These are phyloP conservation scores for Lavandula angustifolia DNA, from an alignment of 257 asterid genomes.

Conservation along the genomic window DNA sequence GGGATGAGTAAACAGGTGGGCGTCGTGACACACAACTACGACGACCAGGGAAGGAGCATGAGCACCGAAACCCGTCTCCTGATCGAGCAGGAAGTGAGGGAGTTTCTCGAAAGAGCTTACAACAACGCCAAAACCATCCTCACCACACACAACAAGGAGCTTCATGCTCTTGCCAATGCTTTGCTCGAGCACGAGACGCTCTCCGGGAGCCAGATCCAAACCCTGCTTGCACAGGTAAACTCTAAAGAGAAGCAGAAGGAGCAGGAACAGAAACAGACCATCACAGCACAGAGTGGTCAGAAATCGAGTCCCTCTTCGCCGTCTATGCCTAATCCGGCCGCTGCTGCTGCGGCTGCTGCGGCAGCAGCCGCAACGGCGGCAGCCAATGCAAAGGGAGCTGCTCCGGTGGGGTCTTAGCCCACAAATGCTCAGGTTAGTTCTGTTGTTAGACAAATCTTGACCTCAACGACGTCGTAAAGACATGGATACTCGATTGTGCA, in stretches of 20 bases:
- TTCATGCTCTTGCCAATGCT: slow-evolving; percentile 68
- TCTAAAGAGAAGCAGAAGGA: slow-evolving; percentile 37
- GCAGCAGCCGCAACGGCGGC: slow-evolving; percentile 68
- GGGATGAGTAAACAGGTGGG: slow-evolving; percentile 80
- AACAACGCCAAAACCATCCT: slow-evolving; percentile 63
- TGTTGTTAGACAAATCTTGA: neutral
- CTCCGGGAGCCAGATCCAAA: slow-evolving; percentile 60
- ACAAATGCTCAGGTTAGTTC: no score
- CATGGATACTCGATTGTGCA: slow-evolving; percentile 36
- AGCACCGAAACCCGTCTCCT: slow-evolving; percentile 71
- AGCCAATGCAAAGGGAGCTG: slow-evolving; percentile 59
- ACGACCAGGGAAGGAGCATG: slow-evolving; percentile 71
- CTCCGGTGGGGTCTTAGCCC: slow-evolving; percentile 66
- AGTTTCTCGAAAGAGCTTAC: slow-evolving; percentile 53
- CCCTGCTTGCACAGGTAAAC: slow-evolving; percentile 44
- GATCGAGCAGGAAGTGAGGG: slow-evolving; percentile 63
- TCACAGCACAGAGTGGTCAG: slow-evolving; percentile 36
- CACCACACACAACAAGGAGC: slow-evolving; percentile 51
- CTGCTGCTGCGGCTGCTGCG: slow-evolving; percentile 54
- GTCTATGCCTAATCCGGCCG: slow-evolving; percentile 51
- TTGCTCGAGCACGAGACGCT: slow-evolving; percentile 71
- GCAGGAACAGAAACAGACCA: slow-evolving; percentile 35
- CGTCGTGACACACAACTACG: slow-evolving; percentile 57
- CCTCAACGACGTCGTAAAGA: slow-evolving; percentile 1
- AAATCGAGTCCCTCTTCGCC: slow-evolving; percentile 43